Evolutionary conservation across 1,139 yeast species (phyloP), one percentile per base, ranked within the genome.

Genomic region (Candida albicans): DNA sequence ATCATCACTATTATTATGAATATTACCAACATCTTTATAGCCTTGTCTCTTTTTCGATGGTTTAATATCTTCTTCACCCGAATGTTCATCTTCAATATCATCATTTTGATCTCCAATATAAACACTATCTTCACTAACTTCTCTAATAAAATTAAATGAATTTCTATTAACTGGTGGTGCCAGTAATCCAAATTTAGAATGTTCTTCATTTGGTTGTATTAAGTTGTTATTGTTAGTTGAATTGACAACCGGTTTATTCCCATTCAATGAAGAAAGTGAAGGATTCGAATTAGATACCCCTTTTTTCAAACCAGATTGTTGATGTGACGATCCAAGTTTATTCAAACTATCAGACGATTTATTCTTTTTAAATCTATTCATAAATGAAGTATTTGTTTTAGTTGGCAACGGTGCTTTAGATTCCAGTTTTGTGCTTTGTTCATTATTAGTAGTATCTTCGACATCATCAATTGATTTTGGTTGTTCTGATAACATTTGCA

Each of bases 141-240:
- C 74, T 37, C 73, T 55, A 8, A 68, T 68, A 40, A 65, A 62
- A 48, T 67, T 64, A 15, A 61, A 29, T 10, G 36, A 14, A 12
- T 30, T 32, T 18, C 25, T 13, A 11, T 13, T 33, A 13, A 27
- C 11, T 22, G 37, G 10, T 22, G 33, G 4, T 15, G 27, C 18
- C 24, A 5, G 15, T 29, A n/a, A n/a, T 29, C 14, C 13, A 18
- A 28, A 10, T 14, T 14, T 14, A 8, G 25, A 13, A 14, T 22
- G 28, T 5, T 11, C 10, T 18, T 18, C 5, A 18, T 18, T 18
- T 18, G 3, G 22, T 18, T 3, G 22, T 18, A 31, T 6, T 12
- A 27, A 15, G 2, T 36, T 29, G 11, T 37, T 37, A 14, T 14
- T 14, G 3, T 5, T 28, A 11, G 31, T n/a, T n/a, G n/a, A n/a